A percentile compares a stretch with the other conserved stretches of the same genome.
These are phyloP conservation scores for Elaphomyces granulatus DNA, from an alignment of 495 filamentous ascomycete species.

Conservation along the genomic window DNA sequence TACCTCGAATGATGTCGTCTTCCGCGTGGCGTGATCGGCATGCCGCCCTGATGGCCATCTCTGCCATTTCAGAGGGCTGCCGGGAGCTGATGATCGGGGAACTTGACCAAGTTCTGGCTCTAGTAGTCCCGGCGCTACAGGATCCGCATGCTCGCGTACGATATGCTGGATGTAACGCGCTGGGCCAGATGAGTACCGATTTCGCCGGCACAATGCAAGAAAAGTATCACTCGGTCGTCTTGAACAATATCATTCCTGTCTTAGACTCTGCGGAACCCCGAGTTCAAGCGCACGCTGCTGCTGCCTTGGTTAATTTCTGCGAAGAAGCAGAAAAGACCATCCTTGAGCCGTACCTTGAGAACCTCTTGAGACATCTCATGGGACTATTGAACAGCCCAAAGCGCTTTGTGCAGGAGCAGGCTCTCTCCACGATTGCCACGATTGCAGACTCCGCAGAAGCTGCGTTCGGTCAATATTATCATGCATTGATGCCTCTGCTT, in stretches of 20 bases:
- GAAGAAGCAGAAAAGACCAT: conserved; percentile 92
- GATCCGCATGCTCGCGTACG: conserved; percentile 89
- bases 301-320: conserved; percentile 97
- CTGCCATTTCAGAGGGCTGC: conserved; percentile 96
- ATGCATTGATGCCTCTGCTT: conserved; percentile 83
- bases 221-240: conserved; percentile 73
- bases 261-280: conserved; percentile 79
- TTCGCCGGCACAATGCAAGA: conserved; percentile 98
- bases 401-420: conserved; percentile 96
- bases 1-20: conserved; percentile 94
- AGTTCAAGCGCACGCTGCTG: conserved; percentile 93
- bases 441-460: conserved; percentile 96
- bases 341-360: conserved; percentile 86
- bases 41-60: conserved; percentile 97
- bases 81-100: conserved; percentile 92
- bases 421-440: conserved; percentile 93
- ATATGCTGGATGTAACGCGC: conserved; percentile 97
- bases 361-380: conserved; percentile 68
- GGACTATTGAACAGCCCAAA: conserved; percentile 76
- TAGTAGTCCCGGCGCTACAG: conserved; percentile 84
- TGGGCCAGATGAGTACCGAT: conserved; percentile 99
- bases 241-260: conserved; percentile 86
- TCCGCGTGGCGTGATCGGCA: conserved; percentile 91
- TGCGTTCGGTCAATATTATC: conserved; percentile 92
- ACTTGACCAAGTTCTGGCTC: conserved; percentile 79